These are phyloP conservation scores for Colletotrichum eleusines DNA, from an alignment of 2,329 filamentous ascomycete species.

Conservation along the genomic window DNA sequence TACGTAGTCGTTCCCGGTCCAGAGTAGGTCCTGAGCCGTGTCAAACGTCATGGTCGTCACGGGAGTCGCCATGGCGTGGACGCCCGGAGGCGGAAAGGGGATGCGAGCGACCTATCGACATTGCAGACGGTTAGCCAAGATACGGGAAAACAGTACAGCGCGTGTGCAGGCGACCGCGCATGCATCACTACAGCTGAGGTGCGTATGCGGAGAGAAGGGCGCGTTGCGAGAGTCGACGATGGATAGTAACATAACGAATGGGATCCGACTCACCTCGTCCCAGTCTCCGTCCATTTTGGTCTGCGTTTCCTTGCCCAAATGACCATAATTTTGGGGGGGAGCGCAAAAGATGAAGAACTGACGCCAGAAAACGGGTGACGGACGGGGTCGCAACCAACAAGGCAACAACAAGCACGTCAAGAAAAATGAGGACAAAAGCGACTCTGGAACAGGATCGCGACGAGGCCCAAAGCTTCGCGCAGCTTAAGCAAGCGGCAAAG, in stretches of 20 bases:
- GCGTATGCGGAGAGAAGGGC: neutral
- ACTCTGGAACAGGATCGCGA: constrained; percentile 15
- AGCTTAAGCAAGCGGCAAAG: constrained; percentile 19
- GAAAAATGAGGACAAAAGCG: constrained; percentile 8
- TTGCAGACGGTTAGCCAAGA: constrained; percentile 30
- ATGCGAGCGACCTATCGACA: constrained; percentile 78
- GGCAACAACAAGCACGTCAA: neutral
- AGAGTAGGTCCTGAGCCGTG: constrained; percentile 87
- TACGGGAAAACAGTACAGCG: constrained; percentile 14
- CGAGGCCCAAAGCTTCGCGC: constrained; percentile 31
- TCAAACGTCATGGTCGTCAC: constrained; percentile 91
- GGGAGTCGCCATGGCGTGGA: constrained; percentile 76
- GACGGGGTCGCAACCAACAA: constrained; percentile 7
- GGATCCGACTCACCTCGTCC: constrained; percentile 71
- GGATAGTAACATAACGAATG: constrained; percentile 10
- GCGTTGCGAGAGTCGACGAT: constrained; percentile 12
- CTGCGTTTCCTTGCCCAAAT: constrained; percentile 53
- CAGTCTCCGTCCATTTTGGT: constrained; percentile 74
- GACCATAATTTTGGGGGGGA: constrained; percentile 48
- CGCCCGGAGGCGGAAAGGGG: constrained; percentile 81
- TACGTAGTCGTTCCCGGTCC: constrained; percentile 93
- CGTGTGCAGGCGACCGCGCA: constrained; percentile 42
- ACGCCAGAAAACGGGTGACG: constrained; percentile 17
- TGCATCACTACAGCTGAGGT: neutral
- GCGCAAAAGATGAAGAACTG: neutral